Percentiles rank a stretch among this genome's conserved stretches.
phyloP scores from a whole-genome alignment of 805 yeast species.

The Metschnikowia vanudenii region DNA sequence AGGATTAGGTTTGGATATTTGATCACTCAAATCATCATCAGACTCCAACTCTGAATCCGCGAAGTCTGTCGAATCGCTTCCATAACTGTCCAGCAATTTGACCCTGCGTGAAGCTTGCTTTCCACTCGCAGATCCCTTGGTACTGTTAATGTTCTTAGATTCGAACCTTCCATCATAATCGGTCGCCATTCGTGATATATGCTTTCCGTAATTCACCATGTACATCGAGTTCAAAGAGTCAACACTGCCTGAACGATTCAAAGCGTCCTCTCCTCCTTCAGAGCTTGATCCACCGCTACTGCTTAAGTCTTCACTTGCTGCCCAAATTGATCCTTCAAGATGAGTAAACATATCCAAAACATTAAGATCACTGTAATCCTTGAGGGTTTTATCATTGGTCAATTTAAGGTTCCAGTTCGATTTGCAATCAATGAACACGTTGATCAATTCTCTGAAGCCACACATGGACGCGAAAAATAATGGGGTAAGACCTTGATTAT shows the following conservation, averaged over 20 bases:
- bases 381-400: slow-evolving; percentile 45
- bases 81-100: slow-evolving; percentile 5
- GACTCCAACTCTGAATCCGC: slow-evolving; percentile 39
- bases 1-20: slow-evolving; percentile 6
- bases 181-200: slow-evolving; percentile 40
- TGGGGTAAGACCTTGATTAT: slow-evolving; percentile 81
- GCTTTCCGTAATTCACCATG: slow-evolving; percentile 37
- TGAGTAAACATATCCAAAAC: slow-evolving; percentile 41
- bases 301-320: slow-evolving; percentile 10
- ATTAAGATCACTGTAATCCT: slow-evolving; percentile 45
- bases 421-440: slow-evolving; percentile 59
- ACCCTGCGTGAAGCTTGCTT: slow-evolving; percentile 3
- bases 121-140: background rate
- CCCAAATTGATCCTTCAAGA: slow-evolving; percentile 20
- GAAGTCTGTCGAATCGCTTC: slow-evolving; percentile 24
- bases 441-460: slow-evolving; percentile 69
- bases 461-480: slow-evolving; percentile 79
- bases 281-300: slow-evolving; percentile 12
- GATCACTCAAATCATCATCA: slow-evolving; percentile 27
- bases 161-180: slow-evolving; percentile 12
- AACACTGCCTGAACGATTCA: slow-evolving; percentile 33
- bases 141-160: background rate
- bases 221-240: slow-evolving; percentile 43
- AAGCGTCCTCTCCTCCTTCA: slow-evolving; percentile 18
- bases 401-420: slow-evolving; percentile 56